A percentile compares a stretch with the other conserved stretches of the same genome.
Conservation (phyloP, 2,329 filamentous ascomycete species). For the Acrocalymma vagum region DNA sequence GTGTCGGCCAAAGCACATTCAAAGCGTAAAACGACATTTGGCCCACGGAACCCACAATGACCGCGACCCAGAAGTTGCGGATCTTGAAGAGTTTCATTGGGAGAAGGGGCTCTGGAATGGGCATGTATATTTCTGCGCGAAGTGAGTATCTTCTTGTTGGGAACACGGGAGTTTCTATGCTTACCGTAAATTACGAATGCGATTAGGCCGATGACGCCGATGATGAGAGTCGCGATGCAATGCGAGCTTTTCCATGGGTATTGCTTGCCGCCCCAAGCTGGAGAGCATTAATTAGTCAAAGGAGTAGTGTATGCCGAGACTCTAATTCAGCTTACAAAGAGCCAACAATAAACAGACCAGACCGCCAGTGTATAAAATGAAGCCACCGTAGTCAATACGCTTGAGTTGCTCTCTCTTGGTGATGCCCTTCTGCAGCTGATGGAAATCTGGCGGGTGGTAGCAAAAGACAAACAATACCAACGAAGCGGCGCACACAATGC, state of each 20-base stretch:
- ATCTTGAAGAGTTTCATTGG: constrained; percentile 18
- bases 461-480: constrained; percentile 18
- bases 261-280: constrained; percentile 20
- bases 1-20: constrained; percentile 26
- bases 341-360: constrained; percentile 16
- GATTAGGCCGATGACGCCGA: constrained; percentile 18
- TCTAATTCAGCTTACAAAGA: constrained; percentile 13
- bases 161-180: not conserved
- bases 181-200: constrained; percentile 23
- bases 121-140: constrained; percentile 16
- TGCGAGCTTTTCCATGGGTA: constrained; percentile 21
- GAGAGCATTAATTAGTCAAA: too few relatives aligned
- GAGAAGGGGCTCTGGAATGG: constrained; percentile 19
- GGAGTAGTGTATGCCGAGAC: too few relatives aligned
- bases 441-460: constrained; percentile 19
- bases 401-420: constrained; percentile 16
- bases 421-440: constrained; percentile 15
- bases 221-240: constrained; percentile 18
- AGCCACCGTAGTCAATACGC: constrained; percentile 21
- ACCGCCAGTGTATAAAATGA: constrained; percentile 15
- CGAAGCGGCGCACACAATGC: constrained; percentile 16
- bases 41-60: constrained; percentile 17
- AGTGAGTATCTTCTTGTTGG: too few relatives aligned
- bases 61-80: constrained; percentile 13
- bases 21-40: constrained; percentile 27